Conservation (phyloP, 1,284 basidiomycete genomes). For the Trichosporon sp. region DNA sequence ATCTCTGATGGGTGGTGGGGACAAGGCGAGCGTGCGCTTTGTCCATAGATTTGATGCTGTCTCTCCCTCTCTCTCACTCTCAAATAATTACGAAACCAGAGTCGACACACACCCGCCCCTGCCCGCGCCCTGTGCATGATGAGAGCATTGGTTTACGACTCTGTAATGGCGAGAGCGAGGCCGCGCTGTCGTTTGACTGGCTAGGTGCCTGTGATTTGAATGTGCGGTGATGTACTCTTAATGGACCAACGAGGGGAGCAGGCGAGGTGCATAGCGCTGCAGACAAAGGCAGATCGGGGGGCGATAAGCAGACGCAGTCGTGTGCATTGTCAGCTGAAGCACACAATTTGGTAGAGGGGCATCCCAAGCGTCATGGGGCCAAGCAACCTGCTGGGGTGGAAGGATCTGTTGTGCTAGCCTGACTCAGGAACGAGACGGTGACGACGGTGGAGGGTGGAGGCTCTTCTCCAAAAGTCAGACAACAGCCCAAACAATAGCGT, state of each 20-base stretch:
- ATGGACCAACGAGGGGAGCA: neutral
- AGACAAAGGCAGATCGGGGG: no score
- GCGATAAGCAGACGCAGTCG: no score
- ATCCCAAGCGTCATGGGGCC: no score
- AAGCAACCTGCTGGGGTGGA: no score
- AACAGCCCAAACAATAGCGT: neutral
- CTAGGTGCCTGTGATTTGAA: conserved; percentile 16
- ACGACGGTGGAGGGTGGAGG: neutral
- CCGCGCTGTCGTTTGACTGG: conserved; percentile 17
- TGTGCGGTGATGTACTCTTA: conserved; percentile 20
- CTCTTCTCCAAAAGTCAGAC: neutral
- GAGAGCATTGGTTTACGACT: conserved; percentile 25
- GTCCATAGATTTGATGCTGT: conserved; percentile 15
- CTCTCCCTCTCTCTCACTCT: neutral
- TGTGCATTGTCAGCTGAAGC: no score
- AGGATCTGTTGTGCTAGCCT: no score
- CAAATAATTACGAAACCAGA: conserved; percentile 10
- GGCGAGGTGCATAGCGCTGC: no score
- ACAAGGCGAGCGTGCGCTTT: conserved; percentile 8
- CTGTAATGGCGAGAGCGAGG: conserved; percentile 30
- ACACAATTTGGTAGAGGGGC: no score
- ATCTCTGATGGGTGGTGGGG: conserved; percentile 8
- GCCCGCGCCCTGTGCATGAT: neutral
- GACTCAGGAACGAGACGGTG: neutral
- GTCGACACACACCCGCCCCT: neutral